phyloP scores from a whole-genome alignment of 805 yeast species.

The Saccharomycopsis amapae region DNA sequence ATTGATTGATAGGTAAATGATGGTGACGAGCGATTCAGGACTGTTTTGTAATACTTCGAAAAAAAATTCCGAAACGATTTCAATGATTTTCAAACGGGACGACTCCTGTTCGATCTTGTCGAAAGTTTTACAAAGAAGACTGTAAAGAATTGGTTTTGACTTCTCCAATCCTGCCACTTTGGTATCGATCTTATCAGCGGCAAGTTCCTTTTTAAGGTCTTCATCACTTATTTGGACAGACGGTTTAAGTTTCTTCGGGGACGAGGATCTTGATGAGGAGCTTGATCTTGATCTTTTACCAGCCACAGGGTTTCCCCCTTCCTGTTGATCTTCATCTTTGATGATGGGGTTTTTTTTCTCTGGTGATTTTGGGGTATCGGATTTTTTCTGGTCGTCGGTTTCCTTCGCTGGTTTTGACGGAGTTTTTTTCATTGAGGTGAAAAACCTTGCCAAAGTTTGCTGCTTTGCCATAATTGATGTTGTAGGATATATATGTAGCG shows the following conservation, averaged over 20 bases:
- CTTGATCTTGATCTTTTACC: background rate
- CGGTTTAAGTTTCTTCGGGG: background rate
- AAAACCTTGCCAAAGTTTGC: conserved; percentile 7
- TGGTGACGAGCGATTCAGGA: conserved; percentile 50
- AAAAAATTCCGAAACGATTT: conserved; percentile 68
- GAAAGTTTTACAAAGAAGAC: conserved; percentile 54
- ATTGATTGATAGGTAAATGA: conserved; percentile 81
- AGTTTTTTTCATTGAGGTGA: background rate
- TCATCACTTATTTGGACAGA: background rate
- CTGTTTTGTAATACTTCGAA: conserved; percentile 50
- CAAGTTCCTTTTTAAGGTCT: background rate
- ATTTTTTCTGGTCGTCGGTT: background rate
- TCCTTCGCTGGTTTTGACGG: background rate
- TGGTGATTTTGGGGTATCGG: background rate
- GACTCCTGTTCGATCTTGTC: conserved; percentile 74
- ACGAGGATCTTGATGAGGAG: background rate
- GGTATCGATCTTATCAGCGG: conserved; percentile 2
- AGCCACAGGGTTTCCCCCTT: too few species aligned
- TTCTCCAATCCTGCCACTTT: background rate
- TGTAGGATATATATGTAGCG: background rate
- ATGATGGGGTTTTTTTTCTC: background rate
- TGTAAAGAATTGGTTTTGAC: conserved; percentile 30
- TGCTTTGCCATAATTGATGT: conserved; percentile 3
- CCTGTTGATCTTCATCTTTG: too few species aligned
- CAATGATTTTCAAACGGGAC: conserved; percentile 75